Evolutionary conservation across 2,329 filamentous ascomycete genomes (phyloP).

Genomic region (Tolypocladium ovalisporum): DNA sequence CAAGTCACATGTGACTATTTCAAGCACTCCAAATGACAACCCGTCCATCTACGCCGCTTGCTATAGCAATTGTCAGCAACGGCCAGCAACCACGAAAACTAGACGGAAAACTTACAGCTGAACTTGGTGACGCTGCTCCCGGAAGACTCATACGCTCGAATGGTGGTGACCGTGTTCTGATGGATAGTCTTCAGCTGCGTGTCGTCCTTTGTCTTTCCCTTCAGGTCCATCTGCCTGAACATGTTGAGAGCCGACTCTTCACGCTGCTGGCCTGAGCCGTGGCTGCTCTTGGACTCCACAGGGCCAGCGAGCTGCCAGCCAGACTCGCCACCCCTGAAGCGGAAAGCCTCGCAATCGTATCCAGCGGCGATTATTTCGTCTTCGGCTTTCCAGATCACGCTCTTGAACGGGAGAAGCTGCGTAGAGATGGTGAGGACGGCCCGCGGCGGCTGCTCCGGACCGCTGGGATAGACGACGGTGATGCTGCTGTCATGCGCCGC

Average conservation of each 20-base stretch:
- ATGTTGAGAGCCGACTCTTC: constrained; percentile 96
- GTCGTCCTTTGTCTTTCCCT: constrained; percentile 84
- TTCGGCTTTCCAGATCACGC: constrained; percentile 84
- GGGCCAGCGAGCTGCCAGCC: constrained; percentile 82
- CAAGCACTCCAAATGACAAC: constrained; percentile 69
- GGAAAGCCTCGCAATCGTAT: constrained; percentile 83
- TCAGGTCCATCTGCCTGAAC: constrained; percentile 98
- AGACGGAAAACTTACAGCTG: constrained; percentile 56
- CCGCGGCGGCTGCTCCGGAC: constrained; percentile 77
- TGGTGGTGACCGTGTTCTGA: constrained; percentile 87
- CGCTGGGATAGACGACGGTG: constrained; percentile 90
- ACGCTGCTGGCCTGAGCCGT: constrained; percentile 49
- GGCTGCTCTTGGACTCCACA: constrained; percentile 61
- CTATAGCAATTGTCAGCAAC: constrained; percentile 30
- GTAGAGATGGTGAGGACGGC: constrained; percentile 88
- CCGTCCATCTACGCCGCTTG: constrained; percentile 73
- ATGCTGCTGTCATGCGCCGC: constrained; percentile 92
- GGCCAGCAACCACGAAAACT: not conserved
- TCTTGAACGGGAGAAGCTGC: constrained; percentile 84
- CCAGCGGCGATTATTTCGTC: constrained; percentile 91
- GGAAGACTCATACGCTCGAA: constrained; percentile 63
- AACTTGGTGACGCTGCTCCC: constrained; percentile 63
- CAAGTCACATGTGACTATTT: constrained; percentile 6
- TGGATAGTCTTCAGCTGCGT: constrained; percentile 92
- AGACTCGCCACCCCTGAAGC: constrained; percentile 64